phyloP scores from a whole-genome alignment of 2,329 filamentous ascomycete species.

The Fusarium tjaetaba region DNA sequence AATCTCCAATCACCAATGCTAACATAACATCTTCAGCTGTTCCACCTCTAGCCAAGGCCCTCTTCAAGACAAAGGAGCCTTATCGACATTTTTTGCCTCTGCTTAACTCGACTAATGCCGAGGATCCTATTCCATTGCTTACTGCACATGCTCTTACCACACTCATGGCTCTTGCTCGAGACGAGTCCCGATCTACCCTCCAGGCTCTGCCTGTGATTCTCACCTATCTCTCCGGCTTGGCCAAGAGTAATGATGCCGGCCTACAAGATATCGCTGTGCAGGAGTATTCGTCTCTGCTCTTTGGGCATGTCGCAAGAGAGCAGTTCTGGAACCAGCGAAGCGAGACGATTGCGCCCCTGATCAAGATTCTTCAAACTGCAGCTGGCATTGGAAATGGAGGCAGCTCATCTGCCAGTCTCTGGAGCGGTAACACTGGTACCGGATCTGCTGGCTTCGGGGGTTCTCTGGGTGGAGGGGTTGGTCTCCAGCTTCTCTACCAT shows the following conservation, averaged over 20 bases:
- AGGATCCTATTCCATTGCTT: slow-evolving; percentile 88
- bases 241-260: slow-evolving; percentile 86
- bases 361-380: slow-evolving; percentile 83
- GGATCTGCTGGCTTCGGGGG: slow-evolving; percentile 72
- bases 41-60: slow-evolving; percentile 78
- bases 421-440: slow-evolving; percentile 64
- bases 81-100: slow-evolving; percentile 87
- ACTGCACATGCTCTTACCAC: slow-evolving; percentile 87
- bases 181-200: slow-evolving; percentile 72
- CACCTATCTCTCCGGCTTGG: slow-evolving; percentile 84
- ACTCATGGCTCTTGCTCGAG: slow-evolving; percentile 75
- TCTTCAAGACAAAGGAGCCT: slow-evolving; percentile 79
- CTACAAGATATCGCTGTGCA: slow-evolving; percentile 96
- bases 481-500: slow-evolving; percentile 92
- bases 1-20: slow-evolving; percentile 15
- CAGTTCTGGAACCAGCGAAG: slow-evolving; percentile 92
- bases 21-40: slow-evolving; percentile 67
- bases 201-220: slow-evolving; percentile 84
- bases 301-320: slow-evolving; percentile 76
- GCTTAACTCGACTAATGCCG: slow-evolving; percentile 78
- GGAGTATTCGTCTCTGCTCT: slow-evolving; percentile 85
- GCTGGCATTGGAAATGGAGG: slow-evolving; percentile 76
- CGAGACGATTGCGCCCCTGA: slow-evolving; percentile 83
- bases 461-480: slow-evolving; percentile 80
- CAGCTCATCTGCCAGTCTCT: slow-evolving; percentile 67